A percentile compares a stretch with the other conserved stretches of the same genome.
phyloP scores from a whole-genome alignment of 2,329 filamentous ascomycete species.

The Mollisia scopiformis region DNA sequence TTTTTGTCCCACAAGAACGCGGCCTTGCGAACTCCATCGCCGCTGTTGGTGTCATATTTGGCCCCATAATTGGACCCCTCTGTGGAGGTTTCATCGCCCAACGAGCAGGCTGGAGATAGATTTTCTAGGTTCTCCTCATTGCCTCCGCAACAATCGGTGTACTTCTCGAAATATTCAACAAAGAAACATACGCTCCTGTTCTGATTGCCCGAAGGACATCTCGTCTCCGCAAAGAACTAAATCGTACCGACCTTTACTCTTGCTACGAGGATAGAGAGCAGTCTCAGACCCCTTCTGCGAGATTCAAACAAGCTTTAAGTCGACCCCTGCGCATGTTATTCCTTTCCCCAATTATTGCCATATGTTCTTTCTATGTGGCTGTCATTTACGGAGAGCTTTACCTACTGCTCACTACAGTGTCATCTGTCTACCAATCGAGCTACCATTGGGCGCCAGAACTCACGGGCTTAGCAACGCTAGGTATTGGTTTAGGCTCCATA shows the following conservation, averaged over 20 bases:
- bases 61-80: constrained; percentile 34
- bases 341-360: constrained; percentile 39
- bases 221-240: constrained; percentile 45
- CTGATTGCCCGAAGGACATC: constrained; percentile 50
- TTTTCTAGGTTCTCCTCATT: constrained; percentile 50
- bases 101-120: constrained; percentile 50
- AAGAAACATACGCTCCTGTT: constrained; percentile 50
- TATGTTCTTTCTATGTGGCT: constrained; percentile 50
- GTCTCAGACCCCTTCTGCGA: background rate
- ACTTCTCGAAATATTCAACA: constrained; percentile 42
- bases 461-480: constrained; percentile 45
- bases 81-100: constrained; percentile 39
- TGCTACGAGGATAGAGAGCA: constrained; percentile 43
- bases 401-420: constrained; percentile 53
- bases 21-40: constrained; percentile 33
- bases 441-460: constrained; percentile 45
- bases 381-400: constrained; percentile 56
- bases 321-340: constrained; percentile 49
- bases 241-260: constrained; percentile 41
- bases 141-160: constrained; percentile 36
- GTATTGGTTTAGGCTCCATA: constrained; percentile 46
- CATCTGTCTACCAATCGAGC: constrained; percentile 47
- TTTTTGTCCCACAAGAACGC: constrained; percentile 37
- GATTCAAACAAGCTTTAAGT: constrained; percentile 28
- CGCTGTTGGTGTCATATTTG: constrained; percentile 26